Conservation (phyloP, 805 yeast genomes). For the Sugiyamaella qingdaonensis region DNA sequence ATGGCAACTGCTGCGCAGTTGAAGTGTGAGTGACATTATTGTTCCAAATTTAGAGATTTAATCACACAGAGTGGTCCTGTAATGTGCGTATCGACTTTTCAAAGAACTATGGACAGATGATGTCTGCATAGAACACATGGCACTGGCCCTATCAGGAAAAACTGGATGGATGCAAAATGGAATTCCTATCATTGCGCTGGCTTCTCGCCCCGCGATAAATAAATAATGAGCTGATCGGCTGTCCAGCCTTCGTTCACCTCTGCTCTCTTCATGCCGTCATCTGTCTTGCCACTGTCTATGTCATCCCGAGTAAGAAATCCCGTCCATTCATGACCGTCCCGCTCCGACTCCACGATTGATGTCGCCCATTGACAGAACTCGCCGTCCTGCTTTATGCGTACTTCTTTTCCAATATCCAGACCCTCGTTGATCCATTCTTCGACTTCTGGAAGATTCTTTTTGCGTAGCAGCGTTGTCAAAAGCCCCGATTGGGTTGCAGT, state of each 20-base stretch:
- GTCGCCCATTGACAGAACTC: constrained; percentile 69
- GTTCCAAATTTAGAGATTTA: no score
- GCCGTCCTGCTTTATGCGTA: constrained; percentile 43
- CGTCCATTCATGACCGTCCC: constrained; percentile 55
- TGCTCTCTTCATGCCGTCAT: constrained; percentile 10
- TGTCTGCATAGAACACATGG: no score
- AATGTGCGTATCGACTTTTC: no score
- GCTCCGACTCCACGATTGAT: constrained; percentile 47
- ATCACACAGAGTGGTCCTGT: no score
- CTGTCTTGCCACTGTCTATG: constrained; percentile 29
- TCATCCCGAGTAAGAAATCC: constrained; percentile 58
- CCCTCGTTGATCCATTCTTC: constrained; percentile 71
- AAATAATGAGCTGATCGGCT: constrained; percentile 17
- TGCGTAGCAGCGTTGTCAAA: constrained; percentile 77
- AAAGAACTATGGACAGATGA: no score
- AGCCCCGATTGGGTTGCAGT: constrained; percentile 78
- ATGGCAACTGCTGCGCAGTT: no score
- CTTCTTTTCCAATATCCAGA: constrained; percentile 32
- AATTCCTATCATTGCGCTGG: constrained; percentile 5
- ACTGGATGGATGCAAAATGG: no score
- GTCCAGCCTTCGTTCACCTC: constrained; percentile 15
- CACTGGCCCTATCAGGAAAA: no score
- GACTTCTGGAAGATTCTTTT: constrained; percentile 87
- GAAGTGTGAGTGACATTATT: no score
- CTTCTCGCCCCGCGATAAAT: constrained; percentile 19